These are phyloP conservation scores for Candida tunisiensis DNA, from an alignment of 1,139 yeast species.

Conservation along the genomic window DNA sequence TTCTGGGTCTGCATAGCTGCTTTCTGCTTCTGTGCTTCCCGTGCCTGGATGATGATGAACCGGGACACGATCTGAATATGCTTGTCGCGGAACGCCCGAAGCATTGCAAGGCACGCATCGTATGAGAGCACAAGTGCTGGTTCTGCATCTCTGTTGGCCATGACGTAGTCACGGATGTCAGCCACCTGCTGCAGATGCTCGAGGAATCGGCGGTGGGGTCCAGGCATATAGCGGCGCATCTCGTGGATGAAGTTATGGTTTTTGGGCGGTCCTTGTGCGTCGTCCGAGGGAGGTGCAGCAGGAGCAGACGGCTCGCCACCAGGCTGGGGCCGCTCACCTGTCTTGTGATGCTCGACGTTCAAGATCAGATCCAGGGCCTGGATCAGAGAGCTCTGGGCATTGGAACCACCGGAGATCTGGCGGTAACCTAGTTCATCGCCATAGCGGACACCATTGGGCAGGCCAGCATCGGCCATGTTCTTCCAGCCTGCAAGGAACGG, in stretches of 20 bases:
- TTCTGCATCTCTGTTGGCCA: slow-evolving; percentile 22
- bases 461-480: slow-evolving; percentile 77
- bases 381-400: slow-evolving; percentile 81
- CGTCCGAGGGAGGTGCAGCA: slow-evolving; percentile 3
- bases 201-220: slow-evolving; percentile 61
- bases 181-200: slow-evolving; percentile 38
- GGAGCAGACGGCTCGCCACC: slow-evolving; percentile 4
- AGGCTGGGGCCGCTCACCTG: slow-evolving; percentile 34
- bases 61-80: slow-evolving; percentile 88
- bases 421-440: slow-evolving; percentile 47
- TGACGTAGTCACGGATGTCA: slow-evolving; percentile 47
- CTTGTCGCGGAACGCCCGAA: slow-evolving; percentile 76
- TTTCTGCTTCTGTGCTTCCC: slow-evolving; percentile 13
- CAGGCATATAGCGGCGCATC: slow-evolving; percentile 85
- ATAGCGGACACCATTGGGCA: slow-evolving; percentile 62
- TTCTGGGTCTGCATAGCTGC: slow-evolving; percentile 13
- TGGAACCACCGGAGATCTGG: slow-evolving; percentile 75
- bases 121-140: slow-evolving; percentile 55
- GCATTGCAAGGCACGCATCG: slow-evolving; percentile 83
- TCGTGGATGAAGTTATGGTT: slow-evolving; percentile 55
- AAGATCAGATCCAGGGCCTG: slow-evolving; percentile 72
- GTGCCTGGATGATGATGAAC: slow-evolving; percentile 66
- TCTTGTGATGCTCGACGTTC: slow-evolving; percentile 60
- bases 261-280: slow-evolving; percentile 10
- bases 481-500: slow-evolving; percentile 93